Conservation (phyloP, 805 yeast genomes). For the Diddensiella transvaalensis region DNA sequence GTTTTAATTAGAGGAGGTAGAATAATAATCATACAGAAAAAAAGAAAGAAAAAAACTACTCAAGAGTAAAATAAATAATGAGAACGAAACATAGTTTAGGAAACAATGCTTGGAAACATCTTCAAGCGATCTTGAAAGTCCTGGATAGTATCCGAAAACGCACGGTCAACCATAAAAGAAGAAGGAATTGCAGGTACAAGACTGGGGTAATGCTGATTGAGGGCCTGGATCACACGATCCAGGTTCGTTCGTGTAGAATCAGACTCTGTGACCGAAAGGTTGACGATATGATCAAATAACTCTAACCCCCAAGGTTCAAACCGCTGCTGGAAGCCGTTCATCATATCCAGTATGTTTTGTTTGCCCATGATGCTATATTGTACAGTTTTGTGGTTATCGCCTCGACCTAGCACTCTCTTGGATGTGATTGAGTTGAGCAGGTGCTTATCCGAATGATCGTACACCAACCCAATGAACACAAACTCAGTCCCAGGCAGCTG, state of each 20-base stretch:
- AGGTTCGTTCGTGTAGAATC: slow-evolving; percentile 50
- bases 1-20: no score
- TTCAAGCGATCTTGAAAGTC: not conserved
- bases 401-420: slow-evolving; percentile 61
- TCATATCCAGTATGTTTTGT: slow-evolving; percentile 52
- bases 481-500: slow-evolving; percentile 47
- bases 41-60: not conserved
- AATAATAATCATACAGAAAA: not conserved
- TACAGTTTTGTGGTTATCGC: slow-evolving; percentile 86
- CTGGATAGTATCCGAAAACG: not conserved
- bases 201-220: slow-evolving; percentile 44
- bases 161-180: not conserved
- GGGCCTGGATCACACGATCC: slow-evolving; percentile 36
- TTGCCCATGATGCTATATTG: slow-evolving; percentile 39
- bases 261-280: slow-evolving; percentile 44
- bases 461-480: slow-evolving; percentile 49
- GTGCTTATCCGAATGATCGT: slow-evolving; percentile 23
- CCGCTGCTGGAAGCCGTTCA: slow-evolving; percentile 69
- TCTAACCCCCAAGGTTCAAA: slow-evolving; percentile 57
- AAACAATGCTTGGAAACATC: not conserved
- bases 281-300: slow-evolving; percentile 60
- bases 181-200: slow-evolving; percentile 32
- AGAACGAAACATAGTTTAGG: not conserved
- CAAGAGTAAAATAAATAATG: not conserved
- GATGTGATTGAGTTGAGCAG: slow-evolving; percentile 43